phyloP scores from a whole-genome alignment of 2,329 filamentous ascomycete genomes.

The Monilinia fructicola region DNA sequence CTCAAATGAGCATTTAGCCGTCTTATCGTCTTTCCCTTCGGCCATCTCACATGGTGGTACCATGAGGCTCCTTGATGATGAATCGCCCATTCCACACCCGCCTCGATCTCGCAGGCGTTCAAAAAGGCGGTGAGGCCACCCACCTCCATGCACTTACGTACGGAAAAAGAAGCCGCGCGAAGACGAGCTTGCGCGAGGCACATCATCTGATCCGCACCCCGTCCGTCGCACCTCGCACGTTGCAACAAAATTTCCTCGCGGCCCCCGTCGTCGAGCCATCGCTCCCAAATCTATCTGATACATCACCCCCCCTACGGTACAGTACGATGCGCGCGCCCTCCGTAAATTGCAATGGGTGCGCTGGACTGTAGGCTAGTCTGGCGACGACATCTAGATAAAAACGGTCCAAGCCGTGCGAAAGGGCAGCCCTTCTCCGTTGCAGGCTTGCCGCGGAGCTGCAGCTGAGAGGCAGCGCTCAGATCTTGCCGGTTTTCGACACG shows the following conservation, averaged over 20 bases:
- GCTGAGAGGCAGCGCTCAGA: no score
- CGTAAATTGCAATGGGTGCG: no score
- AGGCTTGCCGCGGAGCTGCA: no score
- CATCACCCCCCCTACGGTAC: no score
- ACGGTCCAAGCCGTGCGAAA: no score
- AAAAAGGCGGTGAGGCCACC: conserved; percentile 17
- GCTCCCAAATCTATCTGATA: no score
- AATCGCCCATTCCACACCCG: not conserved
- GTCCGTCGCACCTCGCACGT: no score
- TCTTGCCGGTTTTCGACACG: no score
- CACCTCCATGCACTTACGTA: not conserved
- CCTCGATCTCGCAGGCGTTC: not conserved
- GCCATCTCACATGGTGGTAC: not conserved
- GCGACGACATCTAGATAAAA: no score
- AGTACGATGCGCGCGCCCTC: no score
- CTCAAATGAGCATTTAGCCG: conserved; percentile 11
- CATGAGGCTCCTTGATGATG: conserved; percentile 8
- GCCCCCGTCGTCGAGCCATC: not conserved
- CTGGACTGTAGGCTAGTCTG: no score
- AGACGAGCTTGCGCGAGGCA: not conserved
- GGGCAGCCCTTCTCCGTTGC: no score
- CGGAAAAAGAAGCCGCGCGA: conserved; percentile 3
- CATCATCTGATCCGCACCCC: conserved; percentile 16
- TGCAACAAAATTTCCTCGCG: not conserved
- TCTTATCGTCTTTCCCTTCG: conserved; percentile 8